Conservation (phyloP, 176 grass and related monocot species). For the Raddia guianensis region DNA sequence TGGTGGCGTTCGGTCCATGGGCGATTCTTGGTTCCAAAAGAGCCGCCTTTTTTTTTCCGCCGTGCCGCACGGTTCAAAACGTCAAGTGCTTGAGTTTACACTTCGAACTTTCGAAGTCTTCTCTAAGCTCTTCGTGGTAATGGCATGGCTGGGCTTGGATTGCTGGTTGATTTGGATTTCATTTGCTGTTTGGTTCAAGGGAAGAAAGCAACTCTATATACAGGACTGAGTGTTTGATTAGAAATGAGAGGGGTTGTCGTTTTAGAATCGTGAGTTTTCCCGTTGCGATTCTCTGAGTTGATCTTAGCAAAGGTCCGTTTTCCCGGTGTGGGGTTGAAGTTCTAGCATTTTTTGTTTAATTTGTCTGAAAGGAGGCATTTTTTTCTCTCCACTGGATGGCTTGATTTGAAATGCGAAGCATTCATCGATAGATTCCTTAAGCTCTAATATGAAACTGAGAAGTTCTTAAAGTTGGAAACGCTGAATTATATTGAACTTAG, state of each 20-base stretch:
- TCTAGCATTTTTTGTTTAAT: constrained; percentile 18
- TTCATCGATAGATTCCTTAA: constrained; percentile 1
- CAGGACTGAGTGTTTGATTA: not conserved
- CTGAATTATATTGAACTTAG: not conserved
- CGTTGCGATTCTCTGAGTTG: not conserved
- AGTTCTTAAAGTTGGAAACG: constrained; percentile 35
- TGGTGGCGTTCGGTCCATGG: constrained; percentile 2
- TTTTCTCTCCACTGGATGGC: not conserved
- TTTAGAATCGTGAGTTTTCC: not conserved
- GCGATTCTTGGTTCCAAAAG: constrained; percentile 39
- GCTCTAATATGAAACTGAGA: constrained; percentile 23
- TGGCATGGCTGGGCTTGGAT: constrained; percentile 37
- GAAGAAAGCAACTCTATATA: not conserved
- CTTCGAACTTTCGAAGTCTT: constrained; percentile 17
- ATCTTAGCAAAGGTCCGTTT: constrained; percentile 29
- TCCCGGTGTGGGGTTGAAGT: not conserved
- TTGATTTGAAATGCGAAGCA: constrained; percentile 32
- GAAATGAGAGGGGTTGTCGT: constrained; percentile 27
- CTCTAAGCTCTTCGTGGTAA: constrained; percentile 8
- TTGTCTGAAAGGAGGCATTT: not conserved
- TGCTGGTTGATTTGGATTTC: constrained; percentile 34
- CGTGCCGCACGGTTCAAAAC: constrained; percentile 4
- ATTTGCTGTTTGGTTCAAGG: not conserved
- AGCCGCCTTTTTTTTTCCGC: constrained; percentile 27
- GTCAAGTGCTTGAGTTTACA: constrained; percentile 33